These are phyloP conservation scores for Tubosaeta sp. DNA, from an alignment of 768 basidiomycete species.

Conservation along the genomic window DNA sequence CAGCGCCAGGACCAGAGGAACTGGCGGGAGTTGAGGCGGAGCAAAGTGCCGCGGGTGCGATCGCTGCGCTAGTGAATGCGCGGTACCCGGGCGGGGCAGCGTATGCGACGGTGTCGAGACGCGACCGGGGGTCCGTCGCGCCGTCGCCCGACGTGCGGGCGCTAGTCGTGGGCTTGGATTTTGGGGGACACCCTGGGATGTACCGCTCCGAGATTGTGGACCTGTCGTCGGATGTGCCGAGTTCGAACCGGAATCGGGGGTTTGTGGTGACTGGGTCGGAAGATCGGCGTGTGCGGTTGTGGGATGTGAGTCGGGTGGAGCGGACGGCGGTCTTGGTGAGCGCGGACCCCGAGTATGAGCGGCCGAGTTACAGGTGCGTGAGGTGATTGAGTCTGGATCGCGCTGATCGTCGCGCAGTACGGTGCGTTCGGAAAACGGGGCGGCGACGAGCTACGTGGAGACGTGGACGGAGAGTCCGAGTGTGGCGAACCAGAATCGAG, in stretches of 20 bases:
- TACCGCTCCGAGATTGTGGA: conserved; percentile 51
- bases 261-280: conserved; percentile 89
- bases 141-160: conserved; percentile 68
- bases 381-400: background rate
- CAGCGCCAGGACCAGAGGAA: conserved; percentile 51
- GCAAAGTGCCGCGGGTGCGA: conserved; percentile 63
- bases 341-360: conserved; percentile 68
- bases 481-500: conserved; percentile 50
- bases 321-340: conserved; percentile 79
- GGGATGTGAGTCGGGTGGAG: conserved; percentile 76
- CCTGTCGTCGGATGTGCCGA: conserved; percentile 35
- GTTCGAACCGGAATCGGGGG: conserved; percentile 48
- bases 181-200: conserved; percentile 61
- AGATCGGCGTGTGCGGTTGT: conserved; percentile 81
- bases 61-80: conserved; percentile 74
- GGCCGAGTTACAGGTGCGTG: conserved; percentile 69
- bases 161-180: conserved; percentile 68
- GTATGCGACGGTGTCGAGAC: conserved; percentile 23
- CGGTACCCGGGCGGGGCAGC: conserved; percentile 42
- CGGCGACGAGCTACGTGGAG: conserved; percentile 55
- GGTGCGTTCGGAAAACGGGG: conserved; percentile 34
- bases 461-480: conserved; percentile 48
- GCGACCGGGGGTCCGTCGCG: conserved; percentile 31
- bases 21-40: conserved; percentile 53
- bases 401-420: conserved; percentile 24